These are phyloP conservation scores for Aotearoamyces nothofagi DNA, from an alignment of 2,329 filamentous ascomycete species.

Conservation along the genomic window DNA sequence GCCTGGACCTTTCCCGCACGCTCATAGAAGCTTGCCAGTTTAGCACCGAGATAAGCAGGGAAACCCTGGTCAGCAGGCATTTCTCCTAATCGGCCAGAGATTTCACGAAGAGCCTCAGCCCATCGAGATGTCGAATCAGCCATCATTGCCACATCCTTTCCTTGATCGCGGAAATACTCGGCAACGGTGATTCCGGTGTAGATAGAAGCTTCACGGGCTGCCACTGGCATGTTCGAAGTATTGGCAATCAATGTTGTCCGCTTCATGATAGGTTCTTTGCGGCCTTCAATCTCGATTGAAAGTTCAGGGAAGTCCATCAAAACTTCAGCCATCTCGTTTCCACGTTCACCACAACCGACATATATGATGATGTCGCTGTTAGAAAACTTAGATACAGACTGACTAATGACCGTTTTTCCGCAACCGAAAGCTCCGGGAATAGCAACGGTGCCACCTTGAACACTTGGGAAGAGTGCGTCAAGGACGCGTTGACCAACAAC, in stretches of 20 bases:
- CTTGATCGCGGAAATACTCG: conserved; percentile 95
- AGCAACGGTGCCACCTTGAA: conserved; percentile 93
- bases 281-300: conserved; percentile 83
- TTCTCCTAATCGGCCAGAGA: conserved; percentile 95
- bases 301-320: conserved; percentile 99
- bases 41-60: conserved; percentile 91
- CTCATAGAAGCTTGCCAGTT: conserved; percentile 98
- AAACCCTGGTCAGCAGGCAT: conserved; percentile 99
- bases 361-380: conserved; percentile 99
- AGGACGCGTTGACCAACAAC: conserved; percentile 94
- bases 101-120: conserved; percentile 96
- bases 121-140: conserved; percentile 95
- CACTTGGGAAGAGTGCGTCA: conserved; percentile 89
- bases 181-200: conserved; percentile 92
- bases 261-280: conserved; percentile 99
- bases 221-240: conserved; percentile 99
- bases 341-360: conserved; percentile 81
- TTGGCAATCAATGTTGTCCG: conserved; percentile 96
- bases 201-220: conserved; percentile 94
- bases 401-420: conserved; percentile 97
- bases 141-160: conserved; percentile 99
- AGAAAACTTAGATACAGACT: conserved; percentile 98
- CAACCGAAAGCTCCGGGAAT: conserved; percentile 98
- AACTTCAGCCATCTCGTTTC: conserved; percentile 99
- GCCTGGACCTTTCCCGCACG: conserved; percentile 79